phyloP scores from a whole-genome alignment of 371 early-diverging fungal genomes.

The Mortierella sp. region DNA sequence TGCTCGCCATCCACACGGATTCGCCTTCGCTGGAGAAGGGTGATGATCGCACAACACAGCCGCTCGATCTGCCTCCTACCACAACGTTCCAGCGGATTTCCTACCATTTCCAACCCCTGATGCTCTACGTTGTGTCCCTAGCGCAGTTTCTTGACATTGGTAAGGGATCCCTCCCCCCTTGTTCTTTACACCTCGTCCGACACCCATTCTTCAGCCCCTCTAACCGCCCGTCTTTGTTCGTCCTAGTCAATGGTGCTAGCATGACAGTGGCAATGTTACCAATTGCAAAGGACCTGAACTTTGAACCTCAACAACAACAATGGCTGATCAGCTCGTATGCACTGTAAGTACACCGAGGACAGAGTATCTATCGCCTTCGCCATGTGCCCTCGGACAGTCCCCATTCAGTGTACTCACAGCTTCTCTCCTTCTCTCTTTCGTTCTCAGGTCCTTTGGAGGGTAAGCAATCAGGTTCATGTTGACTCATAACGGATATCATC shows the following conservation, averaged over 20 bases:
- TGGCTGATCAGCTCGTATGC: conserved; percentile 54
- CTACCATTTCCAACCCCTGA: conserved; percentile 29
- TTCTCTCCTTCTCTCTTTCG: neutral
- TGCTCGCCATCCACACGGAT: conserved; percentile 10
- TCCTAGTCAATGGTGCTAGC: conserved; percentile 44
- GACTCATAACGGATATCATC: too few relatives aligned
- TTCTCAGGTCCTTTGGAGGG: conserved; percentile 44
- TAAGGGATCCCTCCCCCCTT: conserved; percentile 5
- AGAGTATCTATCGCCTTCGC: neutral
- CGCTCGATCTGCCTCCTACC: neutral
- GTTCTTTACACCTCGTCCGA: too few relatives aligned
- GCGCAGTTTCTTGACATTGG: conserved; percentile 54
- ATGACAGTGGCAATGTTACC: conserved; percentile 52
- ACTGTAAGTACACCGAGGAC: conserved; percentile 19
- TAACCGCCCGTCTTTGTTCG: neutral
- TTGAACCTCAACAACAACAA: conserved; percentile 45
- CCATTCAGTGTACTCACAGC: neutral
- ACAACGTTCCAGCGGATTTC: conserved; percentile 27
- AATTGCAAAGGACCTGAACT: conserved; percentile 41
- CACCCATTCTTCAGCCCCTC: too few relatives aligned
- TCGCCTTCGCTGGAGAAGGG: neutral
- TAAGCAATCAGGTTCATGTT: too few relatives aligned
- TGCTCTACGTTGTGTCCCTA: conserved; percentile 51
- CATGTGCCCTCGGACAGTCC: neutral
- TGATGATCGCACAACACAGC: too few relatives aligned